phyloP scores from a whole-genome alignment of 208 protist genomes.

The Histomonas meleagridis region DNA sequence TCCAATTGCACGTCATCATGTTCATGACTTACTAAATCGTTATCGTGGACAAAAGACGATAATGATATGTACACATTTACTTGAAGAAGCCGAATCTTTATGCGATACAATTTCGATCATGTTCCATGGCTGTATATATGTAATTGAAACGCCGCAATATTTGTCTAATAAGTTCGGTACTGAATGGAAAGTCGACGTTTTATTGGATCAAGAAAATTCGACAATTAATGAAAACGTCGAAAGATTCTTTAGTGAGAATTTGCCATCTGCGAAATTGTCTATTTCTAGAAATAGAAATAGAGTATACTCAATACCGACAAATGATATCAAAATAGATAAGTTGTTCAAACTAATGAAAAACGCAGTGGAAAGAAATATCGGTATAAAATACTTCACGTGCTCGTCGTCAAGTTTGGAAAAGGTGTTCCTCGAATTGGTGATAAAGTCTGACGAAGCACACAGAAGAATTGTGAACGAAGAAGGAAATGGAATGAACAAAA shows the following conservation, averaged over 20 bases:
- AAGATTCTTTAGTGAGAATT: not conserved
- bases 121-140: conserved; percentile 10
- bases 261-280: not conserved
- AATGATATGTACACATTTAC: conserved; percentile 3
- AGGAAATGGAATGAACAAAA: not conserved
- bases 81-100: conserved; percentile 1
- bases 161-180: not conserved
- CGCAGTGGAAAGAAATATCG: not conserved
- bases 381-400: not conserved
- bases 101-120: conserved; percentile 22
- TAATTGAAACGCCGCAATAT: not conserved
- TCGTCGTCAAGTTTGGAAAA: not conserved
- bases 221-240: not conserved
- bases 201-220: not conserved
- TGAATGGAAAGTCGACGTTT: not conserved
- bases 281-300: not conserved
- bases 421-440: not conserved
- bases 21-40: not conserved
- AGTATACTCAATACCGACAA: not conserved
- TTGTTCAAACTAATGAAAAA: not conserved
- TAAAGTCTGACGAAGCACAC: not conserved
- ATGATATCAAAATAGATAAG: not conserved
- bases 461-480: not conserved
- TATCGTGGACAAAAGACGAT: not conserved
- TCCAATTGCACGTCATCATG: not conserved